Evolutionary conservation across 768 basidiomycete species (phyloP).

Genomic region (Cubamyces sp.): DNA sequence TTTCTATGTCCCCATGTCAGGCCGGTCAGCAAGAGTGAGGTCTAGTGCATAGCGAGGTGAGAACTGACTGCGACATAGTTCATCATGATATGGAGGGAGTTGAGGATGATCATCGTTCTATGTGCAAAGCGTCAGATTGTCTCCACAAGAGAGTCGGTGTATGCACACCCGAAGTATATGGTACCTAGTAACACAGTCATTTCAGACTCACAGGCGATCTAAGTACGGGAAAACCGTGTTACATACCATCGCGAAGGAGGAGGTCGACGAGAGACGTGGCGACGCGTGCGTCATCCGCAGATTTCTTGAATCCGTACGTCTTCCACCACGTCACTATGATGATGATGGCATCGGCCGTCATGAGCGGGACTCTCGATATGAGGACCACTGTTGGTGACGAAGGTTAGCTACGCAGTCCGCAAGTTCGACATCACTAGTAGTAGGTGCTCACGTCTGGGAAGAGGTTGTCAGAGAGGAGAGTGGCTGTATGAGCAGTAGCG

Average conservation of each 20-base stretch:
- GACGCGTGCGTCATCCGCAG: conserved; percentile 1
- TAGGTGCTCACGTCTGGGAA: too few species aligned
- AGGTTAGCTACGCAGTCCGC: too few species aligned
- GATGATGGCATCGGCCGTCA: conserved; percentile 10
- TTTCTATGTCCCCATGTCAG: background rate
- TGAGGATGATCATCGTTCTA: conserved; percentile 10
- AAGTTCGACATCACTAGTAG: too few species aligned
- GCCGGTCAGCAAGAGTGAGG: background rate
- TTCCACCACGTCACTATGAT: conserved; percentile 20
- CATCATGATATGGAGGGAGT: conserved; percentile 10
- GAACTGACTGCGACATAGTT: background rate
- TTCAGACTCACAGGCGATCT: too few species aligned
- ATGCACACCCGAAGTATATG: conserved; percentile 7
- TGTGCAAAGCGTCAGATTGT: too few species aligned
- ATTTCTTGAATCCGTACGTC: conserved; percentile 12
- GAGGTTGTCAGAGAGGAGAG: background rate
- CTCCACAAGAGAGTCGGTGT: too few species aligned
- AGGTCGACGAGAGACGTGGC: conserved; percentile 3
- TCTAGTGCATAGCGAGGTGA: background rate
- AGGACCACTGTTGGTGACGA: background rate
- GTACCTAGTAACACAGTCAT: conserved; percentile 6
- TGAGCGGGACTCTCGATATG: conserved; percentile 1
- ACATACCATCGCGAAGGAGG: conserved; percentile 12
- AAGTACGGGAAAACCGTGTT: too few species aligned
- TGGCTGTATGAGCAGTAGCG: background rate